These are phyloP conservation scores for Athelia sp. DNA, from an alignment of 1,284 basidiomycete species.

Conservation along the genomic window DNA sequence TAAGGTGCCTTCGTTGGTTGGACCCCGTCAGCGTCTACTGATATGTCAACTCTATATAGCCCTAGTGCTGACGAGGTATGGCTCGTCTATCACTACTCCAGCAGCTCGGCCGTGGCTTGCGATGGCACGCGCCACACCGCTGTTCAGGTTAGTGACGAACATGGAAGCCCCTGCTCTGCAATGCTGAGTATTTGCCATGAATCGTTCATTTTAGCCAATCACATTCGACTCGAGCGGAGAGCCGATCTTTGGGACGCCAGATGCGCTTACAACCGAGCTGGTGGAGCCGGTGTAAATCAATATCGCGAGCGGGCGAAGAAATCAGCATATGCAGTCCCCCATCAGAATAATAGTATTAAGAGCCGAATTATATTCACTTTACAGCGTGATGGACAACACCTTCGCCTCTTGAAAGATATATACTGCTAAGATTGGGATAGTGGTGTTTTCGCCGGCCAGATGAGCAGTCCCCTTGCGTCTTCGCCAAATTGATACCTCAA, in stretches of 20 bases:
- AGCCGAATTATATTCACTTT: too few relatives aligned
- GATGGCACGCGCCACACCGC: neutral
- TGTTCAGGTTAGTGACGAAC: neutral
- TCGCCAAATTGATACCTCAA: too few relatives aligned
- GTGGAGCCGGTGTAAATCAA: neutral
- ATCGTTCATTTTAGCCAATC: neutral
- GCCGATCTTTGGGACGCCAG: neutral
- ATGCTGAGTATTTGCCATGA: neutral
- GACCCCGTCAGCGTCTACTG: neutral
- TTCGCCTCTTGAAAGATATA: too few relatives aligned
- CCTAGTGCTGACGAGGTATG: neutral
- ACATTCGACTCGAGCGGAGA: neutral
- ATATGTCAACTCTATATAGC: neutral
- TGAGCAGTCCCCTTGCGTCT: too few relatives aligned
- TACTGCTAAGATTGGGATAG: too few relatives aligned
- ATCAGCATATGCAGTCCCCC: too few relatives aligned
- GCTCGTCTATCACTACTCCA: neutral
- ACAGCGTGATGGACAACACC: too few relatives aligned
- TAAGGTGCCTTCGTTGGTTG: neutral
- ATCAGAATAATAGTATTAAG: too few relatives aligned
- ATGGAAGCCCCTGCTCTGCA: neutral
- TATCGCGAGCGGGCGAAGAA: too few relatives aligned
- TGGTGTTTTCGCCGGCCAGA: too few relatives aligned
- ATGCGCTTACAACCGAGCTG: neutral
- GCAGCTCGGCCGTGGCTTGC: neutral